Evolutionary conservation across 371 early-diverging fungal species (phyloP), one percentile per base, ranked within the genome.

Genomic region (Mucor lusitanicus): DNA sequence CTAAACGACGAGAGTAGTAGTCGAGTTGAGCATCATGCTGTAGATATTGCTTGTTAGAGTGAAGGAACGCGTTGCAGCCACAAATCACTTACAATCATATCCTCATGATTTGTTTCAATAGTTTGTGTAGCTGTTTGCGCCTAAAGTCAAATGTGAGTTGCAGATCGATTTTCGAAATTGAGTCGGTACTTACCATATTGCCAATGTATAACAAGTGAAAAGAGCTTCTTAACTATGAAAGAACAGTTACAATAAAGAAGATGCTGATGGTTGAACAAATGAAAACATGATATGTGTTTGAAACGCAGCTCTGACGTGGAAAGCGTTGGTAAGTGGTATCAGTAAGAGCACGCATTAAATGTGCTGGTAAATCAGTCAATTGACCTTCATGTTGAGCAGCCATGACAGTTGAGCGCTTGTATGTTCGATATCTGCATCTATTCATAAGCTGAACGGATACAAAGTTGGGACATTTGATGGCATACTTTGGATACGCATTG

Each of bases 1-100:
- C 99, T 27, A 99, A 85, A 55, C 92, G 90, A 76, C 94, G 94
- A 67, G 97, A 97, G 76, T 97, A 99, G 82, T 97, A 98, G 82
- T 99, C 98, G 64, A 97, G 88, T 79, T 97, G 97, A 33, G 96
- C 98, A 87, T 99, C 99, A 82, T 99, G 99, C 95, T 96, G 63
- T 56, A 56, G 30, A 53, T 5, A 44, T 35, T 58, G n/a, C 40
- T 32, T 33, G 12, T 33, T 54, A 17, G 15, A 21, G 37, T 54
- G 55, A 59, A 27, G 53, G 50, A 28, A 55, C 54, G 58, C 64
- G 32, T 44, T 62, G 42, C 17, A 50, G 15, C 17, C 21, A 30
- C 53, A 23, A 23, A 17, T 54, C 39, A 76, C 90, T 78, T 88
- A 94, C 95, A 77, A 97, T 94, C 91, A 95, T 92, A 72, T 97